A percentile compares a stretch with the other conserved stretches of the same genome.
phyloP scores from a whole-genome alignment of 139 green algal genomes.

The Gonium pectorale region DNA sequence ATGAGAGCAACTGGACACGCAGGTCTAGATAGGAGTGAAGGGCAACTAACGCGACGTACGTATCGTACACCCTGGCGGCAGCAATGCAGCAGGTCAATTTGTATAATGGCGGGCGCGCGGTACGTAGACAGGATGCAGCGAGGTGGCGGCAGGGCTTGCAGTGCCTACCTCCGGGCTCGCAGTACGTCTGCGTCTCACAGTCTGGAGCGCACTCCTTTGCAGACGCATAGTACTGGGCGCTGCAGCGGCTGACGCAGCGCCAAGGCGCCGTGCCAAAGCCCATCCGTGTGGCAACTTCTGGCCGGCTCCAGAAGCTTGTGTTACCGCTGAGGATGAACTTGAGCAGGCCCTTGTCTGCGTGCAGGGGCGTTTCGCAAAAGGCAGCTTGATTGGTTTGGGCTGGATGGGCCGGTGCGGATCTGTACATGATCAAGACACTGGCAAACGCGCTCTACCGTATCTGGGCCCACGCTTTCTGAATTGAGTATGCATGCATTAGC shows the following conservation, averaged over 20 bases:
- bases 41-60: no score
- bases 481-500: no score
- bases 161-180: slow-evolving; percentile 18
- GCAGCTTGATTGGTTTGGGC: not conserved
- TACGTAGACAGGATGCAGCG: no score
- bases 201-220: not conserved
- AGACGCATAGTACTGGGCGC: not conserved
- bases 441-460: no score
- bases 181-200: slow-evolving; percentile 12
- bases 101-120: no score
- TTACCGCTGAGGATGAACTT: slow-evolving; percentile 32
- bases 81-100: no score
- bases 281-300: slow-evolving; percentile 16
- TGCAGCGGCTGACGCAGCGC: slow-evolving; percentile 24
- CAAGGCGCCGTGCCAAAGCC: slow-evolving; percentile 37
- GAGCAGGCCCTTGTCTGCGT: slow-evolving; percentile 36
- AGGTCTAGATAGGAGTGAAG: no score
- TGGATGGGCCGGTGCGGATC: no score
- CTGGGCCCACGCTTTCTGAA: no score
- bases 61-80: not conserved
- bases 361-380: not conserved
- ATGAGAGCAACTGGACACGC: no score
- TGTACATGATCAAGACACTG: no score
- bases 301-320: slow-evolving; percentile 37
- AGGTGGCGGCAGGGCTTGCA: no score